These are phyloP conservation scores for Brettanomyces naardenensis DNA, from an alignment of 805 yeast genomes.

Conservation along the genomic window DNA sequence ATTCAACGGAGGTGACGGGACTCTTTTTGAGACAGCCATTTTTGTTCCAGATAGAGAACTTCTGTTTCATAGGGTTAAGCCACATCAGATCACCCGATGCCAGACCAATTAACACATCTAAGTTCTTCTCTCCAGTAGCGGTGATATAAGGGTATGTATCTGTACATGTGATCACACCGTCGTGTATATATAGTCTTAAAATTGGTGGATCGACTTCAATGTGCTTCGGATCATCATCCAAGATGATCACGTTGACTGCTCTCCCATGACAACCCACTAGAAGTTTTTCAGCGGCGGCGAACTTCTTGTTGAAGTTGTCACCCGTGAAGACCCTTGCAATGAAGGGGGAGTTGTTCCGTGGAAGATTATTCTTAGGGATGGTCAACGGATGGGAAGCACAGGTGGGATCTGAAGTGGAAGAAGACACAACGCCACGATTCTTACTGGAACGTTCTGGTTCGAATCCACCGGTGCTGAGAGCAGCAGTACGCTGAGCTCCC, in stretches of 20 bases:
- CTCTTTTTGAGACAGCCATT: constrained; percentile 33
- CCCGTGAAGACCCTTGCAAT: constrained; percentile 25
- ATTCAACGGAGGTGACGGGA: constrained; percentile 38
- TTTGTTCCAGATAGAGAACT: constrained; percentile 46
- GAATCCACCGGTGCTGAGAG: background rate
- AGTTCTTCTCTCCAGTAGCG: constrained; percentile 24
- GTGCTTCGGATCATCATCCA: constrained; percentile 28
- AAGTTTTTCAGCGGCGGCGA: constrained; percentile 23
- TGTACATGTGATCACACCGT: constrained; percentile 33
- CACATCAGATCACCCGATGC: constrained; percentile 62
- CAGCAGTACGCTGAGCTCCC: background rate
- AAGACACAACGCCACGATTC: background rate
- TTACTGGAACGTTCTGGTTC: background rate
- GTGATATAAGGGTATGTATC: constrained; percentile 22
- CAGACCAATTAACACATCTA: constrained; percentile 54
- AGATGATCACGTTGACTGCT: constrained; percentile 37
- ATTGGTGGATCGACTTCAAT: constrained; percentile 38
- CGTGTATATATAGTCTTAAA: constrained; percentile 33
- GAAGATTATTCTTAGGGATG: constrained; percentile 23
- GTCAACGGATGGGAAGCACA: constrained; percentile 10
- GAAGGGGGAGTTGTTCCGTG: constrained; percentile 27
- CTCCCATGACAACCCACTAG: constrained; percentile 42
- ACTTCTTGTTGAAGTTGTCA: constrained; percentile 24
- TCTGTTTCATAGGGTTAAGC: constrained; percentile 43
- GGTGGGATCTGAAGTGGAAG: constrained; percentile 6